Evolutionary conservation across 805 yeast species (phyloP), one percentile per base, ranked within the genome.

Genomic region (Metschnikowia cubensis): DNA sequence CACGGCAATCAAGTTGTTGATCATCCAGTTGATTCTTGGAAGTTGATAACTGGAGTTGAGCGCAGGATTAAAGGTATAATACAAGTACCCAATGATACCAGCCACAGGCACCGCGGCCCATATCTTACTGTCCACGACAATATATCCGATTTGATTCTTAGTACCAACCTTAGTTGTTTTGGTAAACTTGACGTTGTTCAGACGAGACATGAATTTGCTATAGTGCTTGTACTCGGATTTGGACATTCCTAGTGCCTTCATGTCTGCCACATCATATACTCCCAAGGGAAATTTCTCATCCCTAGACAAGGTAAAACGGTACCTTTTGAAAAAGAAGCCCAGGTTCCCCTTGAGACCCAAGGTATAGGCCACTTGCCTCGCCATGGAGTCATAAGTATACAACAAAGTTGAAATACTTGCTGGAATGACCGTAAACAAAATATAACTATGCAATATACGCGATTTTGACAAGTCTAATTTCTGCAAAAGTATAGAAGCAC

Each of bases 1-100:
- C 13, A 70, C 55, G 2, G 79, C 78, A 11, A 74, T 50, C 0
- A 75, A 29, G 58, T 83, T 80, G 25, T 68, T 65, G 25, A 77
- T 49, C 25, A 80, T 42, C 84, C 84, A 81, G 51, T 76, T 74
- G 25, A 58, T 51, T 3, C 43, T 50, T 11, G 48, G 32, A n/a
- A 36, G 32, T 7, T 39, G 36, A 41, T 53, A 53, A 15, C 14
- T 40, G 14, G 44, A 2, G 34, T 49, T 39, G 35, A 58, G 51
- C 11, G 36, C 45, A 20, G 61, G 54, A 50, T 59, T 48, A 49
- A 45, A 54, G 10, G 43, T 20, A 39, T 43, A 54, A 50, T 59
- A 65, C 1, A 62, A 15, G 15, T 45, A 44, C 10, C 58, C 49
- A 6, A 61, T 33, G 0, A 47, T 35, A 3, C 55, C 1, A 7